phyloP scores from a whole-genome alignment of 2,329 filamentous ascomycete species.

The Dothidotthia symphoricarpi region DNA sequence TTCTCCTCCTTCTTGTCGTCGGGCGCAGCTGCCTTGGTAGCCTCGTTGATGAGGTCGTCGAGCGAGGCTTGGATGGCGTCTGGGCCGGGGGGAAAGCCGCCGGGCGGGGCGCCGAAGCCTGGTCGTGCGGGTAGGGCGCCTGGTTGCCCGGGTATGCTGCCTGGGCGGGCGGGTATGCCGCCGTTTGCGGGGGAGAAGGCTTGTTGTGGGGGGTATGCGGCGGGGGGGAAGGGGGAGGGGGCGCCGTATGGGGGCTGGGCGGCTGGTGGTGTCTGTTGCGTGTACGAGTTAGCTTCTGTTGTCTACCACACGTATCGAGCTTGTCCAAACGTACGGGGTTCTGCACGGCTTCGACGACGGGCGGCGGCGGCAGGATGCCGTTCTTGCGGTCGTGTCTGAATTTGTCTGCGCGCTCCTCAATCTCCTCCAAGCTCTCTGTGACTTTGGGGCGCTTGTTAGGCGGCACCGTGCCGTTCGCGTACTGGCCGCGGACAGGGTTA shows the following conservation, averaged over 20 bases:
- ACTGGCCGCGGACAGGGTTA: constrained; percentile 65
- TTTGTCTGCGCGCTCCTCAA: constrained; percentile 74
- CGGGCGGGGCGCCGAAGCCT: constrained; percentile 30
- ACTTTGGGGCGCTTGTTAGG: constrained; percentile 64
- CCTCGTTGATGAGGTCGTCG: constrained; percentile 54
- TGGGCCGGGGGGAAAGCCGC: constrained; percentile 14
- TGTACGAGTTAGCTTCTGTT: constrained; percentile 7
- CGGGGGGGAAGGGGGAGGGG: constrained; percentile 21
- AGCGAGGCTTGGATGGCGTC: constrained; percentile 44
- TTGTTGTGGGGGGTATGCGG: constrained; percentile 19
- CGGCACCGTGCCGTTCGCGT: constrained; percentile 40
- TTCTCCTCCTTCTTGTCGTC: constrained; percentile 35
- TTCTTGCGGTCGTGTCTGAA: constrained; percentile 41
- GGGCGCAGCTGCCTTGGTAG: constrained; percentile 45
- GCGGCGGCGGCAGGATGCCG: constrained; percentile 31
- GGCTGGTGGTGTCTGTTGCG: constrained; percentile 22
- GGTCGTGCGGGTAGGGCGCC: constrained; percentile 41
- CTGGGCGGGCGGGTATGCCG: constrained; percentile 22
- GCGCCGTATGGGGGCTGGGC: constrained; percentile 18
- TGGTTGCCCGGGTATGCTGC: constrained; percentile 34
- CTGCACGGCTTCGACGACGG: constrained; percentile 45
- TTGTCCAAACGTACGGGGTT: constrained; percentile 11
- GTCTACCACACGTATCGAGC: background rate
- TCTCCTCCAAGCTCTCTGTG: constrained; percentile 68
- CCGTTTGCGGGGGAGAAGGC: constrained; percentile 30